A percentile compares a stretch with the other conserved stretches of the same genome.
phyloP scores from a whole-genome alignment of 1,284 basidiomycete species.

The Cutaneotrichosporon spelunceum region DNA sequence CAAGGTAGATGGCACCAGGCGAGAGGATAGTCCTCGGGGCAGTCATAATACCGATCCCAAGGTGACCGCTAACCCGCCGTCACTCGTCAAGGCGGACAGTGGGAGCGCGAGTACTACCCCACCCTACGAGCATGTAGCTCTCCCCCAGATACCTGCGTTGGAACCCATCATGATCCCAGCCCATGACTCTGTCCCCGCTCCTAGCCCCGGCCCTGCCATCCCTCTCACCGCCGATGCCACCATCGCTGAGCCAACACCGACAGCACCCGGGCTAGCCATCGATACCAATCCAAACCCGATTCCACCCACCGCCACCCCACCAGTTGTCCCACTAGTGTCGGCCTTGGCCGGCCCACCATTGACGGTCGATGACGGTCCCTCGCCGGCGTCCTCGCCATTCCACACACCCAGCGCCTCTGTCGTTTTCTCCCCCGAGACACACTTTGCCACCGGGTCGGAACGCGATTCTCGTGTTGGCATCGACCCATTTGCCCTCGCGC shows the following conservation, averaged over 20 bases:
- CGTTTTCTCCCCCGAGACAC: background rate
- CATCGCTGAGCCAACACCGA: no score
- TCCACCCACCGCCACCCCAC: background rate
- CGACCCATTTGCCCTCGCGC: background rate
- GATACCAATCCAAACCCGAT: no score
- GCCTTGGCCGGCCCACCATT: background rate
- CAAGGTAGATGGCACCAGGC: no score
- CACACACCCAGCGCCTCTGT: background rate
- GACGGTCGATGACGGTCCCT: background rate
- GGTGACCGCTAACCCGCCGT: background rate
- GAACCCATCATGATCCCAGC: background rate
- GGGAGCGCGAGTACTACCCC: slow-evolving; percentile 3
- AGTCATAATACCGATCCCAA: no score
- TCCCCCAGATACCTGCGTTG: background rate
- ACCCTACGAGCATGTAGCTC: background rate
- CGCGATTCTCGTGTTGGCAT: background rate
- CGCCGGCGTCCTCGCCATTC: background rate
- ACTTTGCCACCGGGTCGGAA: background rate
- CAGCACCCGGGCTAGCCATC: no score
- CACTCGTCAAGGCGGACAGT: background rate
- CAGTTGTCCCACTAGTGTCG: background rate
- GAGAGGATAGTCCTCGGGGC: no score
- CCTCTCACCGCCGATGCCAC: no score
- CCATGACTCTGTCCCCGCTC: background rate
- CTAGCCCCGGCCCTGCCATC: no score